Evolutionary conservation across 208 protist species (phyloP), one percentile per base, ranked within the genome.

Genomic region (Wallacemonas sp.): DNA sequence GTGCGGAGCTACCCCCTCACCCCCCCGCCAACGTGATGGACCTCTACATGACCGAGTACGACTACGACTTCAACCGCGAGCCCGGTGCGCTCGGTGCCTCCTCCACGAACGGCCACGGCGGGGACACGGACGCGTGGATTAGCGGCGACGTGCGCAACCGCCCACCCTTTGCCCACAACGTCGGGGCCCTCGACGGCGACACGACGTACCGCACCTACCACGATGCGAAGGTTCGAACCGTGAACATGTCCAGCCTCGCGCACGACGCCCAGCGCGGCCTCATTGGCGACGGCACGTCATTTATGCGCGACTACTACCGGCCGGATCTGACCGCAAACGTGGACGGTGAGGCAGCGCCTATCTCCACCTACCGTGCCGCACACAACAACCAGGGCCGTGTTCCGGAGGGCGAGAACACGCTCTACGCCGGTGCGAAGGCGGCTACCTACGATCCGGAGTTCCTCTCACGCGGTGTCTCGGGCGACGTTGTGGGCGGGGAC

Each of bases 21-120:
- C 76, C 63, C 3, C 58, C 80, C 19, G 76, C 85, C n/a, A 81
- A 92, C 70, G 92, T 92, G 81, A 55, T 89, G 27, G 73, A 87
- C 42, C 59, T 78, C 13, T 92, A 76, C 80, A 91, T 95, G 83
- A 91, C 89, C 8, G 81, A 80, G 19, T 91, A 95, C 62, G 89
- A 95, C 71, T 92, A 95, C 73, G 85, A 92, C 73, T 95, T 92
- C 79, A 90, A 91, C 59, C 72, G 83, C 4, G 70, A 89, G 22
- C 62, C 71, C n/a, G 15, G 17, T 38, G 41, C 26, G 26, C 17
- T 0, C 33, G 42, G 27, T 12, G 41, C 53, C 44, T 26, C 22
- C 8, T 52, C 32, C 38, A 63, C 45, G 8, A 38, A 45, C 24
- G 34, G 32, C n/a, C 15, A 39, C 42, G 44, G 30, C 19, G 58